These are phyloP conservation scores for Vigna angularis DNA, from an alignment of 306 rosid genomes.

Conservation along the genomic window DNA sequence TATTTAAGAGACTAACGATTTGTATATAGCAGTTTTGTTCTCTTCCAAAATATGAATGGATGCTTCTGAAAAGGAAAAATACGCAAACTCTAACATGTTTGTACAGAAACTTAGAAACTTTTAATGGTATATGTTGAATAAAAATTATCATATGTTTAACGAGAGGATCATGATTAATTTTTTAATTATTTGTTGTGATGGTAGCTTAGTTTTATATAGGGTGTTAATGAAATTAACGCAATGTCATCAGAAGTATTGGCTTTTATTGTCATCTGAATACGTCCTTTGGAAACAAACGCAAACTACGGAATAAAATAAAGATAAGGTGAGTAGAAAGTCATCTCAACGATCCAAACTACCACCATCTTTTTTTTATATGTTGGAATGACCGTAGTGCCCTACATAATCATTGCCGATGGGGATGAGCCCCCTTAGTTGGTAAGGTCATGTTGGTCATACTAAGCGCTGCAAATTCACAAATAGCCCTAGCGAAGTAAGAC, in stretches of 20 bases:
- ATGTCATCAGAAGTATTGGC: conserved; percentile 50
- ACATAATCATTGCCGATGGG: conserved; percentile 44
- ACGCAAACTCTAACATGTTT: neutral
- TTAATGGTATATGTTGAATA: too few species aligned
- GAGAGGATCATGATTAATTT: conserved; percentile 1
- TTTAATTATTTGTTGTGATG: neutral
- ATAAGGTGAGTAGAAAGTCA: conserved; percentile 79
- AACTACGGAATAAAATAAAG: conserved; percentile 77
- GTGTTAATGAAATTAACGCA: conserved; percentile 17
- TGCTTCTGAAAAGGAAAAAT: neutral
- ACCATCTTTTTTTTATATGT: conserved; percentile 42
- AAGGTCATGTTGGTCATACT: conserved; percentile 48
- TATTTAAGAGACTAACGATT: neutral
- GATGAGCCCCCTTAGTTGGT: conserved; percentile 39
- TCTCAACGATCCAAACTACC: conserved; percentile 73
- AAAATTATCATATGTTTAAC: neutral
- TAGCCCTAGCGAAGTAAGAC: conserved; percentile 49
- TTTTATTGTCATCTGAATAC: conserved; percentile 58
- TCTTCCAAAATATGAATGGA: neutral
- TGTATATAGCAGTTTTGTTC: neutral
- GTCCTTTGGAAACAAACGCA: conserved; percentile 67
- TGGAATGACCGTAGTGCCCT: conserved; percentile 54
- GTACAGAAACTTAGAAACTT: too few species aligned
- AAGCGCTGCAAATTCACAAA: conserved; percentile 37
- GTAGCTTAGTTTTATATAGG: neutral